phyloP scores from a whole-genome alignment of 2,329 filamentous ascomycete species.

The Nemania sp. region DNA sequence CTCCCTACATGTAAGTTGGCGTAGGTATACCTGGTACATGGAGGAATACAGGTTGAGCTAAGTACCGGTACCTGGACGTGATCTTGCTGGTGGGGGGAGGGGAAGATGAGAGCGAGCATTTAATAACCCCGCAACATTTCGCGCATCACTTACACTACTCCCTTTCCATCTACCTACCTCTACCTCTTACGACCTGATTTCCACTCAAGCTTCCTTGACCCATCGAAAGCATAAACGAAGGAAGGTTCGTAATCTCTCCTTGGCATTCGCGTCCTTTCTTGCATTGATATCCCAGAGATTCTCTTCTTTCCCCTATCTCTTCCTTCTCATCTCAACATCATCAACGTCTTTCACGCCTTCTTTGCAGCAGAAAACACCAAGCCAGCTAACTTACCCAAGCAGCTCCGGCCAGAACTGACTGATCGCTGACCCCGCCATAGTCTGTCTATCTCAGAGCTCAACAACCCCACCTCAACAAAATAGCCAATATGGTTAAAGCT shows the following conservation, averaged over 20 bases:
- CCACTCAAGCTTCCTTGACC: conserved; percentile 5
- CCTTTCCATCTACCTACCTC: not conserved
- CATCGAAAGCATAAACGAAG: conserved; percentile 16
- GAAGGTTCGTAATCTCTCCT: conserved; percentile 12
- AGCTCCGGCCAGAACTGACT: not conserved
- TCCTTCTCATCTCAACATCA: not conserved
- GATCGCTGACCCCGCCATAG: conserved; percentile 22
- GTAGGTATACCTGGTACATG: not conserved
- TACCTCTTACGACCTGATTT: conserved; percentile 1
- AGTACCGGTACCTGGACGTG: not conserved
- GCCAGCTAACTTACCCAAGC: not conserved
- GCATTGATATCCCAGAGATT: not conserved
- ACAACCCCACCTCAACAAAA: conserved; percentile 36
- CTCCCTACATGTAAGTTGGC: no score
- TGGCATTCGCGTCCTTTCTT: not conserved
- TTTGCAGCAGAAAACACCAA: not conserved
- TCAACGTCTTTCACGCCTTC: not conserved
- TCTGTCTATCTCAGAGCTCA: conserved; percentile 13
- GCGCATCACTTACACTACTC: conserved; percentile 4
- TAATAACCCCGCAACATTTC: conserved; percentile 26
- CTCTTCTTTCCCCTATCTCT: not conserved
- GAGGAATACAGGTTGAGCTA: no score
- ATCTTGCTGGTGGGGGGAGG: conserved; percentile 13
- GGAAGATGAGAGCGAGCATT: no score
- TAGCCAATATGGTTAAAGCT: conserved; percentile 62